Conservation (phyloP, 2,329 filamentous ascomycete species). For the Thyridium curvatum region DNA sequence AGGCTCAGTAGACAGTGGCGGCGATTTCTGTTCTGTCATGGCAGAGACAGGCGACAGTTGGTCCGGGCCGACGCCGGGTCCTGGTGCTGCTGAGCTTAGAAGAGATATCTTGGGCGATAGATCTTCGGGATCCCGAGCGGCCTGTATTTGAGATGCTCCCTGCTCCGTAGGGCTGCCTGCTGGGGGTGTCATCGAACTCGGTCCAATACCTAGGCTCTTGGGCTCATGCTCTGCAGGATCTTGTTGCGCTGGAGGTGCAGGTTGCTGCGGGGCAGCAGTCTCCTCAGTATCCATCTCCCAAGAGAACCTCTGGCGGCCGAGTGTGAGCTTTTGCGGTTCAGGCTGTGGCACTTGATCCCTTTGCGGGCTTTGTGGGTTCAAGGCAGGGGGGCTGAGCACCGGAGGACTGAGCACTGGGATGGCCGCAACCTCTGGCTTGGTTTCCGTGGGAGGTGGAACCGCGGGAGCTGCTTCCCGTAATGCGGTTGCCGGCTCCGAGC, state of each 20-base stretch:
- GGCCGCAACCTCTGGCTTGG: too few species aligned
- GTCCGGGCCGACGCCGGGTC: conserved; percentile 22
- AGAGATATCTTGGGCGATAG: conserved; percentile 18
- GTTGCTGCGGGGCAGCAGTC: conserved; percentile 1
- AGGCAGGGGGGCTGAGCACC: conserved; percentile 4
- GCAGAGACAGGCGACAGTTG: conserved; percentile 37
- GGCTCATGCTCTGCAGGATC: neutral
- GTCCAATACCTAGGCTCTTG: neutral
- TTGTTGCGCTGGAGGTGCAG: neutral
- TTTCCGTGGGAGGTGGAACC: too few species aligned
- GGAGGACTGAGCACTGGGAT: too few species aligned
- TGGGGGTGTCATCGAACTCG: neutral
- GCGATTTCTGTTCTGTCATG: conserved; percentile 19
- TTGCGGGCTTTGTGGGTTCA: conserved; percentile 6
- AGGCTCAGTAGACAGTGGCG: conserved; percentile 12
- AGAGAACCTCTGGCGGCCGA: conserved; percentile 27
- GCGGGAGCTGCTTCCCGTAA: too few species aligned
- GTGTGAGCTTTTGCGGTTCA: too few species aligned
- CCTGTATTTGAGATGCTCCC: too few species aligned
- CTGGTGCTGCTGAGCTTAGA: conserved; percentile 6
- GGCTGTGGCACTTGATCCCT: too few species aligned
- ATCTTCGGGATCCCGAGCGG: too few species aligned
- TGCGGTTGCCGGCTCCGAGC: too few species aligned
- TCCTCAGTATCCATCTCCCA: conserved; percentile 30
- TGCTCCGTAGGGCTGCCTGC: too few species aligned